A percentile compares a stretch with the other conserved stretches of the same genome.
Evolutionary conservation across 2,329 filamentous ascomycete genomes (phyloP).

Genomic region (Pseudocercospora pini-densiflorae): DNA sequence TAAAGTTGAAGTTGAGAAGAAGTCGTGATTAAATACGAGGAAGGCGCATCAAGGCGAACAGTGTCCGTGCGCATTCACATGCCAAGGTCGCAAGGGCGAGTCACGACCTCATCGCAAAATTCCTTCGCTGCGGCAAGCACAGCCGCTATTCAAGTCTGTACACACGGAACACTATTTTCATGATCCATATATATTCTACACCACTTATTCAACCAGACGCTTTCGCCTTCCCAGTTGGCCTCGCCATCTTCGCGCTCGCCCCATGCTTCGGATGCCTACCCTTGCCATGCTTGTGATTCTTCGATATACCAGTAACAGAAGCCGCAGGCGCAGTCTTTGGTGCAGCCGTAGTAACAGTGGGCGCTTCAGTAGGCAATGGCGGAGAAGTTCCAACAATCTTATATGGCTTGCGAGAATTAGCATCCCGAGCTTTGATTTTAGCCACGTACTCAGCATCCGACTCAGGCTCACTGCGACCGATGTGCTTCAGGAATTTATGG

Average conservation of each 20-base stretch:
- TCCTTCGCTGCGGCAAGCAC: too few species aligned
- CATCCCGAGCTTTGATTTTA: background rate
- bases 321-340: slow-evolving; percentile 6
- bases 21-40: too few species aligned
- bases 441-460: background rate
- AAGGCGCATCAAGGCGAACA: too few species aligned
- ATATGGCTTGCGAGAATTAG: background rate
- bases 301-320: background rate
- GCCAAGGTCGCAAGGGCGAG: too few species aligned
- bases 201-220: background rate
- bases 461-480: background rate
- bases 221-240: background rate
- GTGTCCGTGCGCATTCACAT: too few species aligned
- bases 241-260: background rate
- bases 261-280: slow-evolving; percentile 1
- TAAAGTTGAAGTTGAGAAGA: too few species aligned
- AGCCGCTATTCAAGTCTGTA: too few species aligned
- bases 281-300: background rate
- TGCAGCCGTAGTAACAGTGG: background rate
- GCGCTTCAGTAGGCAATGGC: background rate
- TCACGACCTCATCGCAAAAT: too few species aligned
- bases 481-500: too few species aligned
- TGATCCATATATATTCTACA: background rate
- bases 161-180: too few species aligned
- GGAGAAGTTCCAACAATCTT: background rate